Evolutionary conservation across 768 basidiomycete genomes (phyloP), one percentile per base, ranked within the genome.

Genomic region (Agaricus sinodeliciosus): DNA sequence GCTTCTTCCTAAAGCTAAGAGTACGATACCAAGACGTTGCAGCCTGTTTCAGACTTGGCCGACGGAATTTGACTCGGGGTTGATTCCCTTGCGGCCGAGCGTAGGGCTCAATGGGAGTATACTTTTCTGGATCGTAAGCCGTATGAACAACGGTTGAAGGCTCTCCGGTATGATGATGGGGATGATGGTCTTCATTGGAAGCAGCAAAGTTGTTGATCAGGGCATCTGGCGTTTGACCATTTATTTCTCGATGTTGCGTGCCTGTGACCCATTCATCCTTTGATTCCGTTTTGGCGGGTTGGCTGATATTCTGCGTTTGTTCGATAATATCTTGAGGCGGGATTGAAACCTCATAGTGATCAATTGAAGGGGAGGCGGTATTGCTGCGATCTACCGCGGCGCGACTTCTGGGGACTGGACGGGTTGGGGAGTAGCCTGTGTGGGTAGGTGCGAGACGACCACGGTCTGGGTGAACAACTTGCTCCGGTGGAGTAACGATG

Each of bases 1-100:
- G 66, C 50, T 68, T 67, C 47, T 59, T 67, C 25, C 69, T 66
- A 18, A 67, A 63, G 48, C 70, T 71, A 18, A 73, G 62, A 8
- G 67, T 67, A 16, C 71, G 66, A 47, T 72, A 73, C 74, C 72
- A 75, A 11, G 72, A 69, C 35, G 60, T 52, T 9, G 65, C 65
- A 45, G 72, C 67, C 34, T 67, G 63, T 55, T 69, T 69, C 3
- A 65, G 39, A 0, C 63, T 58, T 9, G 62, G 52, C 31, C 62
- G 64, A 13, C 63, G 59, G 34, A 58, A 64, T 46, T 56, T 59
- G 48, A 64, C 61, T 35, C 57, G 53, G 54, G 63, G 62, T 43
- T 56, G 9, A 37, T 35, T 42, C 39, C 22, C 52, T 28, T 52
- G 40, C 51, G 57, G 44, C 48, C 45, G 51, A 9, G 55, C 41